phyloP scores from a whole-genome alignment of 768 basidiomycete genomes.

The Guyanaporus albipodus region DNA sequence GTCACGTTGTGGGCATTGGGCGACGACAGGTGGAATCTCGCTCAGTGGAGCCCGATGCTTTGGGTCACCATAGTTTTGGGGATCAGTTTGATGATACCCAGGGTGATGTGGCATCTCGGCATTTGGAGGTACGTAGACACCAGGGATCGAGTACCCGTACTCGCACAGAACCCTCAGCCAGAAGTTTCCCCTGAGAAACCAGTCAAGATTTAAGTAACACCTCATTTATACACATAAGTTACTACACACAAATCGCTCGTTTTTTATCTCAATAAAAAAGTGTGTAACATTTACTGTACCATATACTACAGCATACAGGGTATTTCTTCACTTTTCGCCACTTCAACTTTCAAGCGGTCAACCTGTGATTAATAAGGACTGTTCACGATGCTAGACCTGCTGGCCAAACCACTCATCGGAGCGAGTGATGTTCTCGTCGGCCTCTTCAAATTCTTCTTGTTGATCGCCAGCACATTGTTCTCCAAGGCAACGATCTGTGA shows the following conservation, averaged over 20 bases:
- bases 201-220: slow-evolving; percentile 20
- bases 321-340: slow-evolving; percentile 17
- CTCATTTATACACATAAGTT: slow-evolving; percentile 17
- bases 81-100: slow-evolving; percentile 61
- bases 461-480: slow-evolving; percentile 89
- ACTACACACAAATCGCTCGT: neutral
- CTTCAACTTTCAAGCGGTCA: neutral
- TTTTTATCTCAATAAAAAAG: no score
- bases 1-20: slow-evolving; percentile 75
- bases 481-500: slow-evolving; percentile 89
- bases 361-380: slow-evolving; percentile 45
- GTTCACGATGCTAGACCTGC: slow-evolving; percentile 66
- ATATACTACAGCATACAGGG: slow-evolving; percentile 3
- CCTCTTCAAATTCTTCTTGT: slow-evolving; percentile 88
- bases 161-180: neutral
- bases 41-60: slow-evolving; percentile 63
- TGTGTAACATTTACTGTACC: neutral
- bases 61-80: slow-evolving; percentile 66
- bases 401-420: slow-evolving; percentile 39
- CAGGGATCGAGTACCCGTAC: slow-evolving; percentile 43
- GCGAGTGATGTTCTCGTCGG: slow-evolving; percentile 74
- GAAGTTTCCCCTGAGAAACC: no score
- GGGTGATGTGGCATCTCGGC: slow-evolving; percentile 71
- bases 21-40: slow-evolving; percentile 60
- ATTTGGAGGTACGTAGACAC: slow-evolving; percentile 68